Base-by-base conservation (phyloP, 352 stramenopile species). In the Phytophthora rubi region DNA sequence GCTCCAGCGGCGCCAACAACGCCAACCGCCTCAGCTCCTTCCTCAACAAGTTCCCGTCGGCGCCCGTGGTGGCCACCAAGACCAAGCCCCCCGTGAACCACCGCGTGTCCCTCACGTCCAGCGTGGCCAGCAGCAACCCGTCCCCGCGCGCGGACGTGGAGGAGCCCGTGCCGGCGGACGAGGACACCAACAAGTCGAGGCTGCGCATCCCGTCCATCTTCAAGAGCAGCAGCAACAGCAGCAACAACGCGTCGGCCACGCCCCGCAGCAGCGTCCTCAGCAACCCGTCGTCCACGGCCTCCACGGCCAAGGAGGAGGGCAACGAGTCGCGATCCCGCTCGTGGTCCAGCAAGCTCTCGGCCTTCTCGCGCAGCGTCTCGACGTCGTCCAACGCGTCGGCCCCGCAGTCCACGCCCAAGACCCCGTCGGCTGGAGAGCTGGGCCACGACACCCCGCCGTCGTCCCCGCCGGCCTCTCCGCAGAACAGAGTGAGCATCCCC, bases 291-390 rank as follows among this genome's bases (percentile, higher is more conserved):
- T 75, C 75, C 3, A 65, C 54, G 6, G 51, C 74, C 4, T 78
- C 73, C 0, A 70, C 62, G 4, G 64, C 64, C 23, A 79, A 77
- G 30, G 75, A 83, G 16, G 76, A 78, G n/a, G 42, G n/a, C 18
- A 23, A 45, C 32, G 37, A 68, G n/a, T 35, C 33, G 6, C 62
- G 74, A 13, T 75, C 75, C 12, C 82, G 83, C 21, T 79, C 83
- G 5, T 87, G 88, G 58, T 93, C 85, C 55, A 80, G 73, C 62
- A 93, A 91, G 63, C 75, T 93, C 4, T 78, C 73, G 30, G 81
- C 85, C 45, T 93, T 93, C 49, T 76, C 78, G 2, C 79, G 81
- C 15, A 80, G 70, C 32, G 54, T 71, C 2, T 86, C 78, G 3
- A 68, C 77, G 6, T 83, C 78, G 21, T 79, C 78, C 52, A 83